Evolutionary conservation across 345 rosid genomes (phyloP).

Genomic region (Ceriops zippeliana): DNA sequence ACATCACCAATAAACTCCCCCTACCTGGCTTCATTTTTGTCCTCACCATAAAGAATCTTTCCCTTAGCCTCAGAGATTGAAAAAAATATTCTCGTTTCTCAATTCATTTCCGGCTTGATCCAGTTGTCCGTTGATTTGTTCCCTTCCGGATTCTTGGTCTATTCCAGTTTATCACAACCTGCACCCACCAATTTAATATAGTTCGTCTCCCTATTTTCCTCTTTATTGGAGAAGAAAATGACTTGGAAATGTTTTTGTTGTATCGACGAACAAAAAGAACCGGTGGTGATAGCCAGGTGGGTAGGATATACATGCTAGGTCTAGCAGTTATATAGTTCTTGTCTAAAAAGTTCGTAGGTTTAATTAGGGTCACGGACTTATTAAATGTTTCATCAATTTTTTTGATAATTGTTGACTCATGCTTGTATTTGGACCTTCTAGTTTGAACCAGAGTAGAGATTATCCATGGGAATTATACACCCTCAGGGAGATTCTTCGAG

Average conservation of each 20-base stretch:
- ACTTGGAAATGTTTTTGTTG: slow-evolving; percentile 29
- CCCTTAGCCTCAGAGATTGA: slow-evolving; percentile 11
- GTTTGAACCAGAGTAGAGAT: slow-evolving; percentile 26
- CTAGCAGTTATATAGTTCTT: too few species aligned
- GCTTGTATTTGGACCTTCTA: background rate
- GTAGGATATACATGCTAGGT: background rate
- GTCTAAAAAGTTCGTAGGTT: too few species aligned
- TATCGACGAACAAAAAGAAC: slow-evolving; percentile 8
- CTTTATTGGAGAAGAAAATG: slow-evolving; percentile 9
- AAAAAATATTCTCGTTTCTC: background rate
- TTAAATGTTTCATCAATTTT: background rate
- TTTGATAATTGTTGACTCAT: background rate
- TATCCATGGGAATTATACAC: slow-evolving; percentile 56
- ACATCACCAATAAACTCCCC: background rate
- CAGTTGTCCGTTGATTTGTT: background rate
- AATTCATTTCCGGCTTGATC: background rate
- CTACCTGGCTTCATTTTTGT: slow-evolving; percentile 35
- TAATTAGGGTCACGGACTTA: too few species aligned
- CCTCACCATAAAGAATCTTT: slow-evolving; percentile 12
- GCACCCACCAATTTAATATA: background rate
- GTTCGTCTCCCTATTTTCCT: background rate
- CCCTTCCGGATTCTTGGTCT: background rate
- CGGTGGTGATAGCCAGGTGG: slow-evolving; percentile 22
- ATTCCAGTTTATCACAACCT: background rate
- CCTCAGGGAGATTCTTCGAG: slow-evolving; percentile 53